These are phyloP conservation scores for Allium cepa DNA, from an alignment of 106 monocot species.

Conservation along the genomic window DNA sequence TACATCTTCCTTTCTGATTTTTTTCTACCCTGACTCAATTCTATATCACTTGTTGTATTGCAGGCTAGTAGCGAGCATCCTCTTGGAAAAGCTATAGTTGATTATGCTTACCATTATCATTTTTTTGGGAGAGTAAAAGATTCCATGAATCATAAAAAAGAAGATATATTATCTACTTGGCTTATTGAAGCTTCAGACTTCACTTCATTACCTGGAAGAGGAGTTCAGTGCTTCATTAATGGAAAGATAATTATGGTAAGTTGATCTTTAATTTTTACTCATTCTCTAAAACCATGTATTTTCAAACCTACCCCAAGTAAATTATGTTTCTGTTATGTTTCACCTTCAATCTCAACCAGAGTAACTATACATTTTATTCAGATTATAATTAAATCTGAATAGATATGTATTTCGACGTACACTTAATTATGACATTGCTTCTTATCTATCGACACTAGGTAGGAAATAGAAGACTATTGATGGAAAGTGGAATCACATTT, in stretches of 20 bases:
- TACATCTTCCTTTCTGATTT: neutral
- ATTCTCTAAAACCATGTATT: too few relatives aligned
- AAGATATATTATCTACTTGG: slow-evolving; percentile 60
- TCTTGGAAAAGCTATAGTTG: slow-evolving; percentile 79
- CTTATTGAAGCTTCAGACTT: slow-evolving; percentile 76
- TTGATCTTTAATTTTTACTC: neutral
- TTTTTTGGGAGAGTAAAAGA: slow-evolving; percentile 50
- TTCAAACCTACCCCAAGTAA: too few relatives aligned
- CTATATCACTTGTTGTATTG: slow-evolving; percentile 31
- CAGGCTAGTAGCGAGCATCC: slow-evolving; percentile 98
- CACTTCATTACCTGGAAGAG: slow-evolving; percentile 81
- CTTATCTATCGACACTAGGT: slow-evolving; percentile 31
- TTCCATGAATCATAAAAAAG: slow-evolving; percentile 29
- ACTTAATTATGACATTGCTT: neutral
- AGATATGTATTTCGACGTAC: neutral
- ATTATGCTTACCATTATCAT: slow-evolving; percentile 81
- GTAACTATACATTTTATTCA: too few relatives aligned
- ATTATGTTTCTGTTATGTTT: too few relatives aligned
- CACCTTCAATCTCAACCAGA: too few relatives aligned
- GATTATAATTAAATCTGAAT: too few relatives aligned
- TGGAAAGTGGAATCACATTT: slow-evolving; percentile 51
- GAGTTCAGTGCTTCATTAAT: slow-evolving; percentile 71
- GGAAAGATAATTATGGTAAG: slow-evolving; percentile 73
- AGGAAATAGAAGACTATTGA: slow-evolving; percentile 72
- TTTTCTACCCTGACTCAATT: slow-evolving; percentile 6